Evolutionary conservation across 169 alveolate species (phyloP).

Genomic region (Plasmodium gonderi): DNA sequence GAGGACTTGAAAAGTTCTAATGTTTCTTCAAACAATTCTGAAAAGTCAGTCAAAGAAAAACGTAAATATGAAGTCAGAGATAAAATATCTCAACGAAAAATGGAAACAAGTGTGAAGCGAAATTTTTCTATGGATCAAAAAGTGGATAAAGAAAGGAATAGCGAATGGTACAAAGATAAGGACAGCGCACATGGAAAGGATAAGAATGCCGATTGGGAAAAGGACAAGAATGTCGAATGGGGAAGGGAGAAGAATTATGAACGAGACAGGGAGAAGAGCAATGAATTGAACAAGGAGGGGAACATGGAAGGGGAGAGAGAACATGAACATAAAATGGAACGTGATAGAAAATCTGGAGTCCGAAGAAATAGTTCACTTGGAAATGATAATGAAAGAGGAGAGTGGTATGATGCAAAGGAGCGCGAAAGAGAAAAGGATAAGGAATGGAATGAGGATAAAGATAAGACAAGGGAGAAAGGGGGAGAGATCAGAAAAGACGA

Average conservation of each 20-base stretch:
- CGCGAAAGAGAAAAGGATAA: neutral
- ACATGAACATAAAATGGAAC: neutral
- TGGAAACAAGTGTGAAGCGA: neutral
- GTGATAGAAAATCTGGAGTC: neutral
- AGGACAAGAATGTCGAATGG: neutral
- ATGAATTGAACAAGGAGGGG: neutral
- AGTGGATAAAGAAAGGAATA: neutral
- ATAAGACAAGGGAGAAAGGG: neutral
- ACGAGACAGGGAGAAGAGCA: neutral
- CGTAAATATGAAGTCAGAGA: neutral
- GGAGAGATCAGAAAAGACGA: neutral
- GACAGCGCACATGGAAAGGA: neutral
- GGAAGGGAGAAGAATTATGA: neutral
- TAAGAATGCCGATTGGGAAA: neutral
- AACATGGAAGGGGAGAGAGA: neutral
- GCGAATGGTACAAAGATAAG: neutral
- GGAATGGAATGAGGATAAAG: neutral
- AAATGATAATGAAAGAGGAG: neutral
- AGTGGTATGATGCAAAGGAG: neutral
- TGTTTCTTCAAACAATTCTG: slow-evolving; percentile 9
- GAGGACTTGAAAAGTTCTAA: neutral
- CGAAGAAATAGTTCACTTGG: neutral
- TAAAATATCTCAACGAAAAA: neutral
- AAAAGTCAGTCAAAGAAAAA: neutral
- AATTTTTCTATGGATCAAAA: neutral